Evolutionary conservation across 352 stramenopile species (phyloP).

Genomic region (Pythium periplocum): DNA sequence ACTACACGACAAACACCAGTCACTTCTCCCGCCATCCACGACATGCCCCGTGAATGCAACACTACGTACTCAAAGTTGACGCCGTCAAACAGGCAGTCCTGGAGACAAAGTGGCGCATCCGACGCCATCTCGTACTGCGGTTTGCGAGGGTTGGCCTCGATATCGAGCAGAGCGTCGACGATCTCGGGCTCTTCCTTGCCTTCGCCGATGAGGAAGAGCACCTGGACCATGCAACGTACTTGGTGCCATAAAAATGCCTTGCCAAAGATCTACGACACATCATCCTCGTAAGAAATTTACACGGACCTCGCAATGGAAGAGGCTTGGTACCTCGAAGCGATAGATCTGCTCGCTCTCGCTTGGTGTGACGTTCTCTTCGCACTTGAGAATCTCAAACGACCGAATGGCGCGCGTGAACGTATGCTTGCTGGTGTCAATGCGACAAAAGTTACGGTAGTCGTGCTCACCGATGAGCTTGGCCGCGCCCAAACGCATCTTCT

Average conservation of each 20-base stretch:
- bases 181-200: slow-evolving; percentile 88
- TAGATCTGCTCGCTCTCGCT: slow-evolving; percentile 62
- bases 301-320: no score
- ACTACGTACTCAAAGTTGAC: slow-evolving; percentile 60
- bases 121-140: slow-evolving; percentile 94
- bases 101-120: slow-evolving; percentile 95
- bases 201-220: slow-evolving; percentile 95
- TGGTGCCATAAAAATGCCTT: slow-evolving; percentile 99
- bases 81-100: slow-evolving; percentile 94
- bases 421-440: slow-evolving; percentile 97
- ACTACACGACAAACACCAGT: no score
- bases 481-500: slow-evolving; percentile 87
- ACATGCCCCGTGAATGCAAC: background rate
- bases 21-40: no score
- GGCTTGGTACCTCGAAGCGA: slow-evolving; percentile 36
- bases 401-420: slow-evolving; percentile 90
- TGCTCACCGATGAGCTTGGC: slow-evolving; percentile 90
- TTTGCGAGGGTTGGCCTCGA: slow-evolving; percentile 80
- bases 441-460: slow-evolving; percentile 99
- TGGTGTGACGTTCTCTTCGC: slow-evolving; percentile 27
- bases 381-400: slow-evolving; percentile 82
- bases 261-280: slow-evolving; percentile 54
- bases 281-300: no score
- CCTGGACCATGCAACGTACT: slow-evolving; percentile 97
- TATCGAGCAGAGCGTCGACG: slow-evolving; percentile 90